Evolutionary conservation across 257 asterid species (phyloP), one percentile per base, ranked within the genome.

Genomic region (Solanum corneliomulleri): DNA sequence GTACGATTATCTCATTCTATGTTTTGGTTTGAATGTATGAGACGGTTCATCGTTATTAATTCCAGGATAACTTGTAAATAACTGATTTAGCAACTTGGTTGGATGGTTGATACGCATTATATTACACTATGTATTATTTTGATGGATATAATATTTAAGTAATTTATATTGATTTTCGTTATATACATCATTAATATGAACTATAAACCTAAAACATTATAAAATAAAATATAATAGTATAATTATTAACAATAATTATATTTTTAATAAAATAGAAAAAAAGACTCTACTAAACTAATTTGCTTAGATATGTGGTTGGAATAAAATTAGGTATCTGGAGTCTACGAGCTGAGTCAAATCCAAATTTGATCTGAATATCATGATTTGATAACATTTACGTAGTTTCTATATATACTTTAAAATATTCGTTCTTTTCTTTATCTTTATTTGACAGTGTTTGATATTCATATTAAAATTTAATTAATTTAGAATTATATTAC

Each of bases 401-500:
- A 62, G 31, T 10, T 29, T 10, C 70, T 62, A 60, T 3, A 21
- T 60, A 23, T 23, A 62, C 4, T 14, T 62, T 62, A n/a, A 15
- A 16, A 35, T 35, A 18, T 71, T 71, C 25, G 14, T 71, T 60
- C 10, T 9, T 2, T 0, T 1, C 0, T 33, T 4, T 33, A 33
- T 8, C 1, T 60, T n/a, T 0, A 5, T 4, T 49, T 35, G 39
- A 37, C 0, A 3, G 1, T 23, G 6, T 23, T 23, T 0, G 0
- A 10, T n/a, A 62, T 62, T 11, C 1, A 1, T 2, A 62, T 62
- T 23, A 62, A 23, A 62, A 62, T 62, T 1, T 23, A 23, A 2
- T 23, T 62, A 62, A 23, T 23, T 62, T 23, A 4, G 0, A 62
- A 23, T 23, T 23, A 10, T n/a, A 0, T 0, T 4, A 3, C 8